phyloP scores from a whole-genome alignment of 768 basidiomycete species.

The Leccinum sublutescens region DNA sequence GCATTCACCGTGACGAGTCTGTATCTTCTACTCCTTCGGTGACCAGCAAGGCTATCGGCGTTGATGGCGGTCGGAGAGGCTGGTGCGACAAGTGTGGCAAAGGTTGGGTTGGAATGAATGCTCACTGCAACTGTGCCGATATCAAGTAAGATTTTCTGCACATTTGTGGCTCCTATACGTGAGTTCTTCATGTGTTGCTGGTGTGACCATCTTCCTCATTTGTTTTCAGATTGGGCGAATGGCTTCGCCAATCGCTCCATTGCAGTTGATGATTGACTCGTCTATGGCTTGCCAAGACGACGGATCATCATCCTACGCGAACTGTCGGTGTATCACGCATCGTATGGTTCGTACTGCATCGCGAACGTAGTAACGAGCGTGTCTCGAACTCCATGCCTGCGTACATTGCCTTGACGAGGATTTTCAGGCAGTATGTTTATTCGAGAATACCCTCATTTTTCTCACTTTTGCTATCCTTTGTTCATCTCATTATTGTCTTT shows the following conservation, averaged over 20 bases:
- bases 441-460: slow-evolving; percentile 6
- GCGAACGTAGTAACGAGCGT: slow-evolving; percentile 67
- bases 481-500: slow-evolving; percentile 1
- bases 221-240: slow-evolving; percentile 31
- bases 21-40: slow-evolving; percentile 41
- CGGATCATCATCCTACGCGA: slow-evolving; percentile 36
- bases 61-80: slow-evolving; percentile 56
- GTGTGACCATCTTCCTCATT: slow-evolving; percentile 17
- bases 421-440: slow-evolving; percentile 24
- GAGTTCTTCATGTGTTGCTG: slow-evolving; percentile 6
- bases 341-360: slow-evolving; percentile 55
- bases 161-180: slow-evolving; percentile 29
- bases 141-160: slow-evolving; percentile 50
- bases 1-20: slow-evolving; percentile 76
- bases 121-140: slow-evolving; percentile 61
- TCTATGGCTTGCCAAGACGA: slow-evolving; percentile 31
- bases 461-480: neutral
- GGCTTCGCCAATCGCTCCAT: slow-evolving; percentile 39
- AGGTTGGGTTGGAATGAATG: slow-evolving; percentile 54
- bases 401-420: slow-evolving; percentile 22
- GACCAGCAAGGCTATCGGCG: slow-evolving; percentile 56
- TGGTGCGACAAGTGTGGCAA: slow-evolving; percentile 81
- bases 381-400: slow-evolving; percentile 46
- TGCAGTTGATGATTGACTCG: slow-evolving; percentile 40
- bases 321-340: slow-evolving; percentile 57